Percentiles rank a stretch among this genome's conserved stretches.
Evolutionary conservation across 768 basidiomycete genomes (phyloP).

Genomic region (Tylopilus intermedius): DNA sequence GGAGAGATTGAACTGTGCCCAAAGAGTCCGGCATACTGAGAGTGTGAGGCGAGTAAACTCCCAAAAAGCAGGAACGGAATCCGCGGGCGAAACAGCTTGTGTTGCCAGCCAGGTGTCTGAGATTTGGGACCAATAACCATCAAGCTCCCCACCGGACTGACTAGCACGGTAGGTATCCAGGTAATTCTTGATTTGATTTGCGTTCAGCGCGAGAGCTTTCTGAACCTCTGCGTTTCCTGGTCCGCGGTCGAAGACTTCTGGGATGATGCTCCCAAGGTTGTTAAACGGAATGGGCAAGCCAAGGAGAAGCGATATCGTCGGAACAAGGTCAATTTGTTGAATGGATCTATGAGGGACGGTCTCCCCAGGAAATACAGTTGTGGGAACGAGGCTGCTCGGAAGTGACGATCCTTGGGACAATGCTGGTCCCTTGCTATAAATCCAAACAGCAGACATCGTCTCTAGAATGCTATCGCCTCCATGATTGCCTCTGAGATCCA

Average conservation of each 20-base stretch:
- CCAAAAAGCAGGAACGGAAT: slow-evolving; percentile 13
- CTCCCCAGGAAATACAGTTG: slow-evolving; percentile 57
- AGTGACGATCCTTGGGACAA: slow-evolving; percentile 39
- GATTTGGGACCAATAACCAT: slow-evolving; percentile 55
- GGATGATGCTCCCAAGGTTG: slow-evolving; percentile 87
- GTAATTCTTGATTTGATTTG: slow-evolving; percentile 70
- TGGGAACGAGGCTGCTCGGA: slow-evolving; percentile 50
- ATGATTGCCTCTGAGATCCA: slow-evolving; percentile 93
- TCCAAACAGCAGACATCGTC: slow-evolving; percentile 82
- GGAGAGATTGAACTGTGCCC: slow-evolving; percentile 89
- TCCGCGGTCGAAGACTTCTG: slow-evolving; percentile 76
- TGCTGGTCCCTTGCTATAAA: slow-evolving; percentile 75
- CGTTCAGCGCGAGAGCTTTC: slow-evolving; percentile 65
- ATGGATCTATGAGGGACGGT: slow-evolving; percentile 53
- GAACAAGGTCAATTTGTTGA: slow-evolving; percentile 92
- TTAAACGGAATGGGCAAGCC: slow-evolving; percentile 95
- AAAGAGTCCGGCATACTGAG: slow-evolving; percentile 72
- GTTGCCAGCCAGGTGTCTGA: slow-evolving; percentile 41
- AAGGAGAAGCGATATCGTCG: slow-evolving; percentile 81
- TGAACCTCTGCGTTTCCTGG: slow-evolving; percentile 35
- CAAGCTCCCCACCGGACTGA: slow-evolving; percentile 68
- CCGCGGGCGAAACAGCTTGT: slow-evolving; percentile 20
- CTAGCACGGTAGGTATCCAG: slow-evolving; percentile 71
- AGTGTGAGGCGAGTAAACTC: slow-evolving; percentile 34
- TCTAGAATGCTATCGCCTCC: slow-evolving; percentile 88